phyloP scores from a whole-genome alignment of 139 green algal genomes.

The Trebouxia sp. region DNA sequence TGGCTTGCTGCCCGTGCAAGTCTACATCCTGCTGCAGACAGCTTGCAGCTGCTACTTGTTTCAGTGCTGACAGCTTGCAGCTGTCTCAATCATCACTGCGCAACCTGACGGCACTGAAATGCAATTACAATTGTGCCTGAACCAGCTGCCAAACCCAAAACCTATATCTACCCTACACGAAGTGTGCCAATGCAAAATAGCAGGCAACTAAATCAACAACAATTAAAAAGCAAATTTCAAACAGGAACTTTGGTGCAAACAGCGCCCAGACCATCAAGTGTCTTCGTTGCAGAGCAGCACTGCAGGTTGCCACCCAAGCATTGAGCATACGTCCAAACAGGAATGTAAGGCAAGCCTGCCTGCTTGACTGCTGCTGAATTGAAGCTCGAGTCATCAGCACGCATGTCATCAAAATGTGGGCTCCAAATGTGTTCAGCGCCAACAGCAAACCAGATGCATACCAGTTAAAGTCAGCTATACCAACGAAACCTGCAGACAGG shows the following conservation, averaged over 20 bases:
- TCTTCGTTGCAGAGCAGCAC: conserved; percentile 61
- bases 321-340: background rate
- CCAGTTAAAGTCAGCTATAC: conserved; percentile 74
- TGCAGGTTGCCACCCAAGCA: conserved; percentile 46
- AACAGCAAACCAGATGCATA: conserved; percentile 62
- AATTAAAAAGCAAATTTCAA: conserved; percentile 58
- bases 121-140: too few relatives aligned
- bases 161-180: too few relatives aligned
- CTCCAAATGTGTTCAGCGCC: conserved; percentile 80
- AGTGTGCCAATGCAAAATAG: background rate
- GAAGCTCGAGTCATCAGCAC: background rate
- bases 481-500: conserved; percentile 81
- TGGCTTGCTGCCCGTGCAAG: too few relatives aligned
- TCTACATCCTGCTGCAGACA: too few relatives aligned
- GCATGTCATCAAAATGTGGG: conserved; percentile 43
- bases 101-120: too few relatives aligned
- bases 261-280: conserved; percentile 91
- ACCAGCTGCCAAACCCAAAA: too few relatives aligned
- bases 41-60: too few relatives aligned
- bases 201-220: background rate
- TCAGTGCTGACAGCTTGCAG: too few relatives aligned
- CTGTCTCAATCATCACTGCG: too few relatives aligned
- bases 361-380: background rate
- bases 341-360: conserved; percentile 16
- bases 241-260: conserved; percentile 89